Base-by-base conservation (phyloP, 345 rosid species). In the Sonneratia caseolaris region DNA sequence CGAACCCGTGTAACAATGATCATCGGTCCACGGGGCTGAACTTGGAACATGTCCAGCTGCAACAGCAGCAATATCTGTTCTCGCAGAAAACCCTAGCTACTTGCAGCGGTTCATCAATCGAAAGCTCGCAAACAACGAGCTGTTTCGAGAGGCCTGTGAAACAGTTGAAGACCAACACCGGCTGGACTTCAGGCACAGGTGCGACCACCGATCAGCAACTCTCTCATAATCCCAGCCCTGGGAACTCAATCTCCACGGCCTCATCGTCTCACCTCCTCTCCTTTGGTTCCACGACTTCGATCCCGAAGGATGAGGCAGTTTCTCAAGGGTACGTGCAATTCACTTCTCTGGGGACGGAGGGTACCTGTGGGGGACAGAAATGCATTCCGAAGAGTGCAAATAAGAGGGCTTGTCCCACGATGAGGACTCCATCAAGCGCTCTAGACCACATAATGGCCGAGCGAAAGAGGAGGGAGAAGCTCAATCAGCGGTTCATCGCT, bases 371-470 rank as follows among this genome's bases (percentile, higher is more conserved):
- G 36, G 64, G 21, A 11, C 32, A 59, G 64, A 59, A 74, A 64
- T 66, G 74, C 53, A 70, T 70, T 18, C 67, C 43, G 68, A 64
- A 71, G 45, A 62, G 74, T 6, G 36, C 40, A 65, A 61, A 35
- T 71, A 43, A 77, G 71, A 77, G 72, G 42, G 62, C 2, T 21
- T 72, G 61, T 62, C 65, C 80, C 56, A 27, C 59, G 45, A 79
- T 79, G 35, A 82, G 93, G 78, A 75, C 69, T 69, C 84, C 83
- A 3, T 45, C 82, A 8, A 79, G 80, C 69, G 87, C 92, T 13
- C 83, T 84, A 75, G 98, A 92, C 67, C 96, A 92, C 76, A 87
- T 92, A 8, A 64, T 90, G n/a, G 94, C 98, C 1, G 98, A 92
- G 77, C 80, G 96, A 79, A 90, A 90, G 72, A 84, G 98, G 2